Evolutionary conservation across 2,329 filamentous ascomycete genomes (phyloP), one percentile per base, ranked within the genome.

Genomic region (Chaetomium olivaceum): DNA sequence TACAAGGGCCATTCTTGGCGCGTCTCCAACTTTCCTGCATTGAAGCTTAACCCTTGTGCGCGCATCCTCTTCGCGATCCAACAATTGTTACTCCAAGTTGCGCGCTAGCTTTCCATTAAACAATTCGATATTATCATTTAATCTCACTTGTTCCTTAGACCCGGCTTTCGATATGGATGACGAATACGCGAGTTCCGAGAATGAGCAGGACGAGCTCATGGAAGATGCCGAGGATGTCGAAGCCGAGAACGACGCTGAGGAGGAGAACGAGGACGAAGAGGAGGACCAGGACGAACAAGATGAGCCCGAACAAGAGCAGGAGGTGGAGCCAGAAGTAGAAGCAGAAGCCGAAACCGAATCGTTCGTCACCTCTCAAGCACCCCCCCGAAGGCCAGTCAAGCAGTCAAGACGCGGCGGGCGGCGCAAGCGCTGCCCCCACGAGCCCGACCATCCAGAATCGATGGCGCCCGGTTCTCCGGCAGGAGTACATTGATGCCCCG

Each of bases 401-500:
- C 6, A 54, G 58, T 12, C 63, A 58, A 55, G 66, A 71, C 65
- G 55, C 36, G 19, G 36, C 55, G 16, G 43, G 50, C 36, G 71
- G 72, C 52, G 73, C 73, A 31, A 76, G 77, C 5, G 74, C 75
- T 5, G 65, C 70, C 29, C 76, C 77, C 1, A 73, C 75, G 1
- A 71, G 70, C 6, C 73, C 74, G 21, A 68, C 70, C 36, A 58
- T 67, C 19, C 76, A 74, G 80, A 76, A 73, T 52, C 75, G 71
- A 67, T 81, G 76, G 72, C 87, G 85, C 57, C 90, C 89, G 0
- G 82, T 80, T 58, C 83, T 93, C n/a, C 87, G 91, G 0, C 83
- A 89, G 12, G 93, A 96, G 74, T 91, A 88, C n/a, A 80, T 96
- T 58, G 89, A 85, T 1, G 94, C 95, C 16, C 81, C 84, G 50